Evolutionary conservation across 306 rosid species (phyloP).

Genomic region (Rosa lucieae): DNA sequence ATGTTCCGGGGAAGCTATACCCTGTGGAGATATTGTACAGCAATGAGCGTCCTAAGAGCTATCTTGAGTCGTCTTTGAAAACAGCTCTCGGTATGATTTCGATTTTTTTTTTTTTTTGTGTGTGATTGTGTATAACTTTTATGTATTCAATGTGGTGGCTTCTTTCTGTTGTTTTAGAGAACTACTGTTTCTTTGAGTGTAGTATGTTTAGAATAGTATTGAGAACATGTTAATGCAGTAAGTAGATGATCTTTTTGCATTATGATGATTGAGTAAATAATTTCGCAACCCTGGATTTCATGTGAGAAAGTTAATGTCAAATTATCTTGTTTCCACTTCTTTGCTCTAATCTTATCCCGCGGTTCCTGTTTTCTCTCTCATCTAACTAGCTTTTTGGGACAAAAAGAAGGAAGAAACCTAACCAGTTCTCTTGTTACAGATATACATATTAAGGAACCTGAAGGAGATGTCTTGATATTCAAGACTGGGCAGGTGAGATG

Average conservation of each 20-base stretch:
- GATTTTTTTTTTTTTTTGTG: slow-evolving; percentile 7
- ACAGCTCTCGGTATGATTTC: slow-evolving; percentile 67
- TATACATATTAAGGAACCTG: slow-evolving; percentile 72
- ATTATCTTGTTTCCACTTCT: not conserved
- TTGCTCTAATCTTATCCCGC: not conserved
- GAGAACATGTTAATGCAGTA: no score
- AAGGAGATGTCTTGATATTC: slow-evolving; percentile 89
- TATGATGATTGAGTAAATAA: no score
- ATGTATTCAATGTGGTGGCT: not conserved
- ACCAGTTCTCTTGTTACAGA: slow-evolving; percentile 41
- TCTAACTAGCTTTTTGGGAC: not conserved
- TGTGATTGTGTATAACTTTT: no score
- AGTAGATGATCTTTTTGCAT: no score
- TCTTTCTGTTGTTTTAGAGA: slow-evolving; percentile 14
- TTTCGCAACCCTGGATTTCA: no score
- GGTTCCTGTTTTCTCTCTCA: not conserved
- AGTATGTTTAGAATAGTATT: no score
- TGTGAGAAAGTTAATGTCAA: no score
- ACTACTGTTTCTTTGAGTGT: no score
- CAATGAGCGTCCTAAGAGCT: no score
- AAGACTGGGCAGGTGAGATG: slow-evolving; percentile 90
- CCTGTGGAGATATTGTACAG: no score
- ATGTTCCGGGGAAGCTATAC: no score
- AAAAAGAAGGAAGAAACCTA: not conserved
- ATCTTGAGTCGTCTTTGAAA: slow-evolving; percentile 64